phyloP scores from a whole-genome alignment of 768 basidiomycete genomes.

The Termitomyces sp. region DNA sequence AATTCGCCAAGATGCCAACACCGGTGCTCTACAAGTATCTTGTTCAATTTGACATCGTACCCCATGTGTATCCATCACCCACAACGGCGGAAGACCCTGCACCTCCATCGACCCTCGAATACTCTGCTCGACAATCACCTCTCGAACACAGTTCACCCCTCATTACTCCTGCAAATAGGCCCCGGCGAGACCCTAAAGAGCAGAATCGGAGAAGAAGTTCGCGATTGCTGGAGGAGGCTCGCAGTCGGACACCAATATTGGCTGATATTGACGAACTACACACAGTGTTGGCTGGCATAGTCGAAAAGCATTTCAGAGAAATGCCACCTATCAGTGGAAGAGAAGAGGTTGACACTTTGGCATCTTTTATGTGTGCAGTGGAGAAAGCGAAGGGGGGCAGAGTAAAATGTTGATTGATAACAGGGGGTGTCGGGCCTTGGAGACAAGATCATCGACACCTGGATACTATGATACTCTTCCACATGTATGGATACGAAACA shows the following conservation, averaged over 20 bases:
- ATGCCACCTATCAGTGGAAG: slow-evolving; percentile 41
- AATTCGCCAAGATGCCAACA: slow-evolving; percentile 67
- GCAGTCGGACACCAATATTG: slow-evolving; percentile 55
- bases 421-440: not conserved
- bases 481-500: not conserved
- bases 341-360: slow-evolving; percentile 78
- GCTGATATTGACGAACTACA: slow-evolving; percentile 69
- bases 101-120: slow-evolving; percentile 54
- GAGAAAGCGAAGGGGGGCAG: slow-evolving; percentile 47
- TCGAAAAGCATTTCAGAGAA: slow-evolving; percentile 69
- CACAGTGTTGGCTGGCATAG: slow-evolving; percentile 58
- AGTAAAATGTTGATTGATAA: slow-evolving; percentile 13
- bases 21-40: slow-evolving; percentile 68
- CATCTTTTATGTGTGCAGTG: slow-evolving; percentile 73
- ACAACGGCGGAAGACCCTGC: slow-evolving; percentile 64
- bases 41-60: slow-evolving; percentile 65
- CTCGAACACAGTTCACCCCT: slow-evolving; percentile 48
- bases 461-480: not conserved
- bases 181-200: slow-evolving; percentile 64
- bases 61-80: slow-evolving; percentile 66
- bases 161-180: slow-evolving; percentile 62
- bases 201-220: slow-evolving; percentile 62
- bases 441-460: not conserved
- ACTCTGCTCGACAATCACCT: slow-evolving; percentile 37
- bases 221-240: slow-evolving; percentile 56